Base-by-base conservation (phyloP, 140 eudicot species). In the Stevia rebaudiana region DNA sequence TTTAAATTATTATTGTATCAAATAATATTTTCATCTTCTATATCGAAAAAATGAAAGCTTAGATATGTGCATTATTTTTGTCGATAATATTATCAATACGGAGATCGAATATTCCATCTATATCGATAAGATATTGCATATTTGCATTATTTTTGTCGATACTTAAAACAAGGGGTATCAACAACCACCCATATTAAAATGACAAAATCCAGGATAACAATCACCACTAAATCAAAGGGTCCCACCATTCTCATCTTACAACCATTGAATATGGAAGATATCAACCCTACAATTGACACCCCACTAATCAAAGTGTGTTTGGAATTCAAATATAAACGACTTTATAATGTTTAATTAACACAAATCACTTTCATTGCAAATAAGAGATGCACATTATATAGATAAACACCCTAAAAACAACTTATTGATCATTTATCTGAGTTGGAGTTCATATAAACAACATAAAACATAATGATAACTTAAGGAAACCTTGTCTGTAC, bases 401-500 rank as follows among this genome's bases (percentile, higher is more conserved):
- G 15, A 57, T 31, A 57, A 31, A 57, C 62, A 55, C 62, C 62
- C 62, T 55, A 5, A 28, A 28, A 55, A 13, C 41, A 55, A 55
- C 62, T 22, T 36, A 50, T 10, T 44, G 51, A 35, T 35, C 8
- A 39, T 42, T 39, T 30, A 23, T 54, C n/a, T 31, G 22, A 54
- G 48, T 47, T 47, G 67, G 49, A 3, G 13, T 41, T 54, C 72
- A 65, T 51, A 75, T 71, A 57, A 69, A 63, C 67, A 65, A 48
- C 67, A 58, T 66, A 6, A 61, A 62, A 76, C 75, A 74, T 74
- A 63, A 28, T 44, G 24, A 66, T 43, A 53, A 75, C 63, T 50
- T 77, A 35, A 74, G n/a, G 25, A 77, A 55, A 58, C 59, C 47
- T 43, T 75, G 82, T 77, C 86, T 82, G 79, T 78, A 86, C 89